Evolutionary conservation across 177 flowering plant genomes (phyloP), one percentile per base, ranked within the genome.

Genomic region (Vitis hybrid): DNA sequence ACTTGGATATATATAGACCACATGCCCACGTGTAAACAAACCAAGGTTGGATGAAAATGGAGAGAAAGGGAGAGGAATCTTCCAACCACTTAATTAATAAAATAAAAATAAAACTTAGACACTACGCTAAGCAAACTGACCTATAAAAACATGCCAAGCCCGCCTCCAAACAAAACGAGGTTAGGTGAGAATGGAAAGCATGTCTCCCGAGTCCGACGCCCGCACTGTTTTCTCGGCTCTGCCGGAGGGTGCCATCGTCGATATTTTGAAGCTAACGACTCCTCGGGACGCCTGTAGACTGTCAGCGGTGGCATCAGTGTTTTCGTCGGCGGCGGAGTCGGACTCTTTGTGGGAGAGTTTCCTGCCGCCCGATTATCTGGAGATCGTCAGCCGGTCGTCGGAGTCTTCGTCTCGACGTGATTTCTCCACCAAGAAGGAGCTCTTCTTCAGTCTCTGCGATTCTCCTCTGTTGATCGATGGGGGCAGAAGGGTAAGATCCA

Each of bases 281-380:
- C 66, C 78, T 48, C 17, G n/a, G 18, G 78, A 75, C 35, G 71
- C 71, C 2, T 70, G 67, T 17, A 56, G 71, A 35, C 24, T 56
- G 12, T 66, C 74, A 15, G 1, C 27, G 48, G 40, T 62, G 11
- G 70, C 78, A 3, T 21, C 52, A 8, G 24, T 12, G 12, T 66
- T 75, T 64, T 63, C n/a, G 54, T 65, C 64, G 2, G 74, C 68
- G 12, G 50, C 74, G 0, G 74, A 70, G 11, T 64, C 69, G 10
- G 60, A 75, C 49, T n/a, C 4, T 17, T 64, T 75, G 12, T 75
- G 78, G 78, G 61, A 62, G 11, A 67, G 67, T 2, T 75, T 75
- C 32, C 69, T 74, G 69, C 77, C 73, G 3, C 69, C 78, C 17
- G 80, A 81, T 56, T 74, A 65, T 13, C 51, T 2, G 3, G 32